Base-by-base conservation (phyloP, 768 basidiomycete species). In the Imleria badia region DNA sequence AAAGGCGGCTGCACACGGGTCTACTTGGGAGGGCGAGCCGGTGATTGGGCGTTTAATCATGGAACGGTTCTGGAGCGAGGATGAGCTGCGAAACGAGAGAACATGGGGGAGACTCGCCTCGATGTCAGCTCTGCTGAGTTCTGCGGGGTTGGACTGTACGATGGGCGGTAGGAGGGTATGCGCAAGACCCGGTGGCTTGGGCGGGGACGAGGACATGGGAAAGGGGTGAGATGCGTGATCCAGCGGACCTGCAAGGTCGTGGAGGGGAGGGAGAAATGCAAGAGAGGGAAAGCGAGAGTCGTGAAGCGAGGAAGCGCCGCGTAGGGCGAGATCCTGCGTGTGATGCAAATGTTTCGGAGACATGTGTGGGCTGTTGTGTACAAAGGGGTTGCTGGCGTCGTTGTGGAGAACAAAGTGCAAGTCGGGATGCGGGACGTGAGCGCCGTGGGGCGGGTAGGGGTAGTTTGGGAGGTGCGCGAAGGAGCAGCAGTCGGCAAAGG, bases 1-100 rank as follows among this genome's bases (percentile, higher is more conserved):
- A 60, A 79, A 80, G 17, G 68, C 67, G n/a, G 76, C 73, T 0
- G 79, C 77, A 54, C 60, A 74, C 20, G 77, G 77, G 59, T 78
- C 77, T 17, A 75, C 65, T 43, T 73, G 71, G 14, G 70, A 64
- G 20, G 61, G 45, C 8, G 64, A 46, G 4, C 56, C 53, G 35
- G 59, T 23, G 43, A 52, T 56, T 17, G 63, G 14, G 39, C 71
- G 71, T 39, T 68, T 73, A 4, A 52, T 59, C 22, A 60, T 26
- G 45, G 67, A 51, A 29, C 70, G 72, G 51, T 54, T 70, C 70
- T 71, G 56, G 22, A 42, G 20, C 23, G 15, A 51, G 12, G 23
- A 54, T 71, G 3, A 71, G 56, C 31, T 17, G 3, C 13, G 31
- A 51, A 33, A 45, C 22, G 45, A 40, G 31, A 48, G 10, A 33